Evolutionary conservation across 257 asterid species (phyloP).

Genomic region (Petrea volubilis): DNA sequence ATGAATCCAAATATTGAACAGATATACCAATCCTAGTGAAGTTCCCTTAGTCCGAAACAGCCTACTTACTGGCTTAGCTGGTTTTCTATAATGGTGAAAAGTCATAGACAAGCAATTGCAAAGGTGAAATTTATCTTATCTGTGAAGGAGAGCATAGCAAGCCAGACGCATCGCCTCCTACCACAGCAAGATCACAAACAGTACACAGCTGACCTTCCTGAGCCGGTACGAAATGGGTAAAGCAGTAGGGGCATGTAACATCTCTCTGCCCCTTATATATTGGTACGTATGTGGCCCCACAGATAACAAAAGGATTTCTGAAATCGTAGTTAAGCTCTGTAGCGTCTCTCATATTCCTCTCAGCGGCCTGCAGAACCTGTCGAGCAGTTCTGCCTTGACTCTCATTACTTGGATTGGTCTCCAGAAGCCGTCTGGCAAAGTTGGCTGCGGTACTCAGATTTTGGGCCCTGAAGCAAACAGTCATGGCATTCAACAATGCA

Average conservation of each 20-base stretch:
- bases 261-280: constrained; percentile 87
- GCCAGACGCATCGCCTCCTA: constrained; percentile 90
- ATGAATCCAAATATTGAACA: constrained; percentile 29
- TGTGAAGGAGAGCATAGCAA: constrained; percentile 84
- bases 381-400: constrained; percentile 65
- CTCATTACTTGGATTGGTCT: constrained; percentile 69
- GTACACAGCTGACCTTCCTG: constrained; percentile 72
- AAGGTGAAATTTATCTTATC: constrained; percentile 42
- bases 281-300: constrained; percentile 85
- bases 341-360: constrained; percentile 70
- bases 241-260: constrained; percentile 75
- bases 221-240: constrained; percentile 57
- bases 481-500: constrained; percentile 67
- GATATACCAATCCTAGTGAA: constrained; percentile 19
- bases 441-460: constrained; percentile 72
- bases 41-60: neutral
- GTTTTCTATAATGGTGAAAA: neutral
- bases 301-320: constrained; percentile 82
- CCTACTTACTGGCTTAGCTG: neutral
- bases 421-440: constrained; percentile 78
- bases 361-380: constrained; percentile 72
- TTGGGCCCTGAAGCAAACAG: constrained; percentile 56
- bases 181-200: constrained; percentile 71
- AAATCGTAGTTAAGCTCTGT: constrained; percentile 74
- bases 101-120: constrained; percentile 15